phyloP scores from a whole-genome alignment of 805 yeast genomes.

The Candida chauliodis region DNA sequence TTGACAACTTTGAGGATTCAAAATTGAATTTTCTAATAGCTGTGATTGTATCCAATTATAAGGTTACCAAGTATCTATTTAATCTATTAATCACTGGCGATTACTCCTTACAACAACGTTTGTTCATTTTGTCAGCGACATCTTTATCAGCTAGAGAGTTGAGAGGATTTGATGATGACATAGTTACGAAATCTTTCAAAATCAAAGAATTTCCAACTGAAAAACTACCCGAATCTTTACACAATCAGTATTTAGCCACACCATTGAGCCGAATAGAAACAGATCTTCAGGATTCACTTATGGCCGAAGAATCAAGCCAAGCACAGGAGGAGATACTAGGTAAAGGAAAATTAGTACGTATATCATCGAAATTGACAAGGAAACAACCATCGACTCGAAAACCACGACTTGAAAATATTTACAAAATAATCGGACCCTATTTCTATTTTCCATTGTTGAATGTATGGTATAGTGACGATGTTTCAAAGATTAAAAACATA shows the following conservation, averaged over 20 bases:
- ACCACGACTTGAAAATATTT: conserved; percentile 31
- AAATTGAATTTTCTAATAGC: conserved; percentile 65
- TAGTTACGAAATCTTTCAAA: conserved; percentile 33
- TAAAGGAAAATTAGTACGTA: conserved; percentile 40
- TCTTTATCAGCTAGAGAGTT: conserved; percentile 74
- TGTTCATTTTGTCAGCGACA: conserved; percentile 62
- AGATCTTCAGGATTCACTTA: conserved; percentile 30
- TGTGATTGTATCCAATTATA: conserved; percentile 49
- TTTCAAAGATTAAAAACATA: conserved; percentile 23
- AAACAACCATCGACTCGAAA: conserved; percentile 7
- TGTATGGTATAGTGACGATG: conserved; percentile 41
- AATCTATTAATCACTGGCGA: conserved; percentile 63
- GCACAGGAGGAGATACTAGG: conserved; percentile 29
- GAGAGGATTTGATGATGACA: conserved; percentile 54
- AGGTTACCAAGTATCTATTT: conserved; percentile 43
- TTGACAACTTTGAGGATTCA: conserved; percentile 58
- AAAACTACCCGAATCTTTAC: conserved; percentile 46
- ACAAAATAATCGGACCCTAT: conserved; percentile 38
- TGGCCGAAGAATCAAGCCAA: conserved; percentile 27
- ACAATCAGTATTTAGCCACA: conserved; percentile 33
- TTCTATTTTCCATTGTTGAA: conserved; percentile 55
- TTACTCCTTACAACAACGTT: conserved; percentile 74
- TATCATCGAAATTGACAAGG: conserved; percentile 32
- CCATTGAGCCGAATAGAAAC: conserved; percentile 7
- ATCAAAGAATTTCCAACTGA: conserved; percentile 32